phyloP scores from a whole-genome alignment of 1,284 basidiomycete species.

The Gomphus sp. region DNA sequence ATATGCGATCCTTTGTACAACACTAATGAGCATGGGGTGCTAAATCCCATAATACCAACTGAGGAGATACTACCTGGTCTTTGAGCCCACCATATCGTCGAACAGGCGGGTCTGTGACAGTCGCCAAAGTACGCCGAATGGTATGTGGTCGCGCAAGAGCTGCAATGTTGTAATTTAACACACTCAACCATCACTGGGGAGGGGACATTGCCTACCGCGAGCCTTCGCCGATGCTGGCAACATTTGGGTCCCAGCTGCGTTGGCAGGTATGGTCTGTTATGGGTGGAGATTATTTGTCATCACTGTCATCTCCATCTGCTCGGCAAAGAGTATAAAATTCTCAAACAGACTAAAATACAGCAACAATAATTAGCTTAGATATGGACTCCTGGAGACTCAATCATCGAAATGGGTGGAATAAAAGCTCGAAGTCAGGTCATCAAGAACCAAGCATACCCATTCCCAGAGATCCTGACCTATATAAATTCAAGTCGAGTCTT shows the following conservation, averaged over 20 bases:
- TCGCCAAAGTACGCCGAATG: constrained; percentile 51
- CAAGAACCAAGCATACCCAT: no score
- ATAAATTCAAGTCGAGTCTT: no score
- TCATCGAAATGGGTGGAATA: no score
- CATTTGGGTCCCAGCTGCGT: not conserved
- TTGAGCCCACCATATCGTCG: constrained; percentile 83
- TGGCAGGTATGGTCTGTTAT: not conserved
- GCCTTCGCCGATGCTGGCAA: not conserved
- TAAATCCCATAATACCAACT: not conserved
- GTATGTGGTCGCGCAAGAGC: not conserved
- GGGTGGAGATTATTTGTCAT: not conserved
- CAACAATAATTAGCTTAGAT: no score
- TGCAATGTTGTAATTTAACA: not conserved
- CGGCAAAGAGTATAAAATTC: no score
- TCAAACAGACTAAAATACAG: no score
- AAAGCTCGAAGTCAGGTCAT: no score
- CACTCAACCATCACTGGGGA: not conserved
- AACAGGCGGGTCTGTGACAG: constrained; percentile 74
- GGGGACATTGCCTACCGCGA: not conserved
- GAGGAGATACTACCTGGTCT: constrained; percentile 46
- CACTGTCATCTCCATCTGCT: no score
- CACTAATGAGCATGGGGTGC: not conserved
- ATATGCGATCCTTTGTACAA: constrained; percentile 60
- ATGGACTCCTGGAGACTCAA: no score
- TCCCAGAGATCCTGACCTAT: no score